A percentile compares a stretch with the other conserved stretches of the same genome.
phyloP scores from a whole-genome alignment of 805 yeast species.

The Saccharomycopsis javanensis region DNA sequence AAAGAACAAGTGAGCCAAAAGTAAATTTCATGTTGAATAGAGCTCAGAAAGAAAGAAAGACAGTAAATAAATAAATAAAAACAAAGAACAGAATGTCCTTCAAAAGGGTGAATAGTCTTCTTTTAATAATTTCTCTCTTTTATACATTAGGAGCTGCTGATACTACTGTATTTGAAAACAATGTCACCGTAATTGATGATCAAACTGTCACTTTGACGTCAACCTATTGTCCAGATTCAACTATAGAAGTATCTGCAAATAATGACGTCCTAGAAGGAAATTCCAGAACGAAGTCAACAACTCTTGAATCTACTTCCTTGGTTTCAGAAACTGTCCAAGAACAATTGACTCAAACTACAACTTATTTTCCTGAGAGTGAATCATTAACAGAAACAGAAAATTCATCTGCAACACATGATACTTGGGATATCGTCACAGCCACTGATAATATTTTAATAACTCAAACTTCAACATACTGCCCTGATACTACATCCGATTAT shows the following conservation, averaged over 20 bases:
- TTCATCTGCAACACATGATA: no score
- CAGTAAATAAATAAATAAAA: neutral
- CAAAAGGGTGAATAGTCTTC: neutral
- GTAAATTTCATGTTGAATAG: no score
- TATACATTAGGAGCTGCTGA: neutral
- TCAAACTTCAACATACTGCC: neutral
- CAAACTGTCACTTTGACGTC: neutral
- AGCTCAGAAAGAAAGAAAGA: neutral
- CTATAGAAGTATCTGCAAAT: neutral
- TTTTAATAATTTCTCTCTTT: neutral
- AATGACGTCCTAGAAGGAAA: neutral
- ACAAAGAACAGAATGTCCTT: neutral
- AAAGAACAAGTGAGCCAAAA: no score
- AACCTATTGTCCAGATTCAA: neutral
- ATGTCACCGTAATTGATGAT: neutral
- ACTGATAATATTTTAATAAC: no score
- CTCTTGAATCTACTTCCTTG: neutral
- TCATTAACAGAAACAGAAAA: no score
- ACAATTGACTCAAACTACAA: neutral
- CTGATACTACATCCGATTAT: neutral
- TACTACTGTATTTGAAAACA: neutral
- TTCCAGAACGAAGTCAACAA: neutral
- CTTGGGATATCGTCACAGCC: no score
- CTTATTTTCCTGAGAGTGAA: neutral
- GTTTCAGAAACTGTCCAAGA: neutral